Base-by-base conservation (phyloP, 2,329 filamentous ascomycete genomes). In the Aspergillus jensenii region DNA sequence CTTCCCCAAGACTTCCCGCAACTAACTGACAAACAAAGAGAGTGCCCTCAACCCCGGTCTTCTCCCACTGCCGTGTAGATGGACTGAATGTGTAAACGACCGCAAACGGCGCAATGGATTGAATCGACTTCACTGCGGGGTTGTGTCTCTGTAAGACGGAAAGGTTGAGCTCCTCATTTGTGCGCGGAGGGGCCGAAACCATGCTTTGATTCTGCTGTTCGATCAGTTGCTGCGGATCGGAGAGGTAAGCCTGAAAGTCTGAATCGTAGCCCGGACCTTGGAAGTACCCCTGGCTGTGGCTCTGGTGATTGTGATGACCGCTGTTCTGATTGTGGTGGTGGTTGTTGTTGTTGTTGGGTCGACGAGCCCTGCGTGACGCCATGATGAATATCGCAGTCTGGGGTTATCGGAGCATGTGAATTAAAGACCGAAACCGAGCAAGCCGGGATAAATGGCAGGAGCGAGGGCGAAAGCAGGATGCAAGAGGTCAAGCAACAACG, bases 151-250 rank as follows among this genome's bases (percentile, higher is more conserved):
- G 87, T 37, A 98, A 82, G 40, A 97, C 93, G 49, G 86, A 82
- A 64, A 96, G 82, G 79, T 98, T 98, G 69, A 98, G 87, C 65
- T 96, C 89, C 55, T 89, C 90, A 74, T 93, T 95, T 62, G 88
- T 88, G 63, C 90, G 87, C 6, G 67, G 63, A 37, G 78, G 73
- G 54, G 80, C 79, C 43, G 80, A 79, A 27, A 74, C 72, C 25
- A 75, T 73, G 49, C 73, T 65, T 14, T 59, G 60, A 31, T 71
- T 65, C 59, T 63, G 60, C 15, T 62, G 64, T 2, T 62, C 55
- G 23, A 58, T 59, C 15, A 62, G 62, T 49, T 69, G 67, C 19
- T 67, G 66, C 35, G 68, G 67, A 59, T 77, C 75, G 57, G 75
- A 76, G 55, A 72, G 61, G 59, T 84, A 82, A 63, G 78, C 74